Evolutionary conservation across 1,284 basidiomycete species (phyloP), one percentile per base, ranked within the genome.

Genomic region (Xerocomus tenax): DNA sequence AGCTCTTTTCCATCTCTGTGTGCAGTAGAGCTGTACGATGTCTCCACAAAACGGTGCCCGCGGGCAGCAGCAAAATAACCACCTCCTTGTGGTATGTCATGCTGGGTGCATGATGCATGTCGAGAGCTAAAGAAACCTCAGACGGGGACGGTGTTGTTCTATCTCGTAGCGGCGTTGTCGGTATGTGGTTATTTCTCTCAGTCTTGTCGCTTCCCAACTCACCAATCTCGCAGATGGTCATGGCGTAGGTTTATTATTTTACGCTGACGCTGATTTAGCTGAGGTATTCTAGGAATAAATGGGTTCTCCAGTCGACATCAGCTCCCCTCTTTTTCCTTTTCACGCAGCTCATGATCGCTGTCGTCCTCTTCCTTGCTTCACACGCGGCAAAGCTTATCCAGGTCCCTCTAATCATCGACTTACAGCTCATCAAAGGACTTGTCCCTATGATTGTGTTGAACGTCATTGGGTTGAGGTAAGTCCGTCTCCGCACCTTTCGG

Each of bases 301-400:
- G 84, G 83, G 84, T 87, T 9, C 70, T 88, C 12, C 80, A 82
- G 61, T 67, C 66, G 13, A 87, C 86, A 6, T 64, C 72, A 10
- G 76, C 79, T 3, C 91, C 90, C 0, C 73, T 92, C 2, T 93
- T 92, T 71, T 91, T 93, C 75, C 73, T 93, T n/a, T 81, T 84
- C 68, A 71, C 76, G 3, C 90, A 93, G 62, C 75, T 92, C 15
- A 53, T 79, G 48, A 88, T 92, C 45, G 91, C 91, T 10, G 80
- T 88, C 35, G 21, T 83, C 5, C 76, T 92, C 13, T 88, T 92
- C 69, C 67, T 83, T 19, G 57, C 73, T 8, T 81, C 79, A 8
- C 81, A 89, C 58, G 59, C 75, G 19, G 56, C 81, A 40, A 79
- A 84, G 49, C 50, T 87, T 43, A 68, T 87, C 13, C 80, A 78